Evolutionary conservation across 2,329 filamentous ascomycete genomes (phyloP).

Genomic region (Raffaelea albimanens): DNA sequence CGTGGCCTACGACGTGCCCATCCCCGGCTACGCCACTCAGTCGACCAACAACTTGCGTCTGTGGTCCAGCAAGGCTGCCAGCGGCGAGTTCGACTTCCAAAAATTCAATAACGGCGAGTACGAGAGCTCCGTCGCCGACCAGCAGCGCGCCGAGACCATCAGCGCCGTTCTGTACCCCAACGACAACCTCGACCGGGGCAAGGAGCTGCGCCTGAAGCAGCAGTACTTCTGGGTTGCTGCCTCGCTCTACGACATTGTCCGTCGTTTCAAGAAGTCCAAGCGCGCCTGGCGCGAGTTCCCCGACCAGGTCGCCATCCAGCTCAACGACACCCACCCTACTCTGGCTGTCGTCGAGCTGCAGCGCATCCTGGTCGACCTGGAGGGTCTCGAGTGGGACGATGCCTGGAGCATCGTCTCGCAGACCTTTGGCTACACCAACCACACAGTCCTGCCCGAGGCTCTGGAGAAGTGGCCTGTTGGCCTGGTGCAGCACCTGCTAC

Average conservation of each 20-base stretch:
- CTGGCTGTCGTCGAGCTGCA: slow-evolving; percentile 93
- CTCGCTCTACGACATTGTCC: slow-evolving; percentile 90
- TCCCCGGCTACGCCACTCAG: slow-evolving; percentile 80
- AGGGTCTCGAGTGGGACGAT: slow-evolving; percentile 87
- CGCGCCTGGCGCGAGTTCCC: slow-evolving; percentile 86
- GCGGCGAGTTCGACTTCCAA: slow-evolving; percentile 97
- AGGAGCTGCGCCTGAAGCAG: slow-evolving; percentile 95
- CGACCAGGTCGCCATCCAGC: slow-evolving; percentile 91
- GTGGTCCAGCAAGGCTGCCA: slow-evolving; percentile 96
- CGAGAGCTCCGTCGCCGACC: slow-evolving; percentile 94
- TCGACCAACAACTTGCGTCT: slow-evolving; percentile 95
- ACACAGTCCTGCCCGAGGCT: slow-evolving; percentile 93
- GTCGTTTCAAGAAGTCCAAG: slow-evolving; percentile 95
- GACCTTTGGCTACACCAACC: slow-evolving; percentile 95
- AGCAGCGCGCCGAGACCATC: slow-evolving; percentile 98
- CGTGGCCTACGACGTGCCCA: slow-evolving; percentile 84
- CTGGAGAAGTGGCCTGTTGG: slow-evolving; percentile 98
- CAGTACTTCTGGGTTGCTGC: slow-evolving; percentile 99
- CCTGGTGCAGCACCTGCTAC: slow-evolving; percentile 82
- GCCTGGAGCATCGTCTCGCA: slow-evolving; percentile 75
- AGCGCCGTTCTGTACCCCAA: slow-evolving; percentile 96
- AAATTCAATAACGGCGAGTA: slow-evolving; percentile 99
- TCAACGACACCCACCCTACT: slow-evolving; percentile 96
- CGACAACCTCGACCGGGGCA: slow-evolving; percentile 91
- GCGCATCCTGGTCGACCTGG: slow-evolving; percentile 80